Base-by-base conservation (phyloP, 208 protist species). In the Leishmania amazonensis region DNA sequence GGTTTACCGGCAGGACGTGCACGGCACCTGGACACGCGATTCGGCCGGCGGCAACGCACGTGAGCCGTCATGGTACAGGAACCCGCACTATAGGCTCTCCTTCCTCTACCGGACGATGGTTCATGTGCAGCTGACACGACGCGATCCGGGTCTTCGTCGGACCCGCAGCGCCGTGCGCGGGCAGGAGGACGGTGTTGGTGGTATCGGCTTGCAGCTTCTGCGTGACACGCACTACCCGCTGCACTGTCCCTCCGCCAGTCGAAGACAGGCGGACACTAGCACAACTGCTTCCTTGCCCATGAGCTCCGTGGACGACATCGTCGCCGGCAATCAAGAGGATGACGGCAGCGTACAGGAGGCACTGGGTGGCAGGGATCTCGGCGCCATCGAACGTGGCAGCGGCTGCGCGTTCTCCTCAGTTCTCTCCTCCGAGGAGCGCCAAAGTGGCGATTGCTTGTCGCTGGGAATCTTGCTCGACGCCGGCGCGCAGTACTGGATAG, bases 51-150 rank as follows among this genome's bases (percentile, higher is more conserved):
- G 93, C 7, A 76, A 88, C n/a, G 74, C 85, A 58, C 84, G 79
- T 35, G 71, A 81, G 47, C 80, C 81, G 45, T 75, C 87, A 3
- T 98, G 95, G 95, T 82, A 92, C 83, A 81, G 79, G 9, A 98
- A 98, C 75, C 95, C 95, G 17, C 93, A 95, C 76, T 96, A 91
- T 76, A 84, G 89, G 21, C 77, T 98, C 2, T 80, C 78, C n/a
- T 75, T 95, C 47, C 73, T 76, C 31, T 74, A 89, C 24, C 72
- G 82, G 24, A 88, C 88, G 24, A 81, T 83, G 1, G 79, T 94
- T 67, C 93, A 94, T 67, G 81, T 97, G 62, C 90, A 92, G 77
- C 78, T 98, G 35, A 81, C 79, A 17, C 76, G 94, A 5, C 91
- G 88, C 42, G 95, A 98, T 83, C 75, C 64, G 40, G 81, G 89